Base-by-base conservation (phyloP, 306 rosid species). In the Sechiopsis laciniata region DNA sequence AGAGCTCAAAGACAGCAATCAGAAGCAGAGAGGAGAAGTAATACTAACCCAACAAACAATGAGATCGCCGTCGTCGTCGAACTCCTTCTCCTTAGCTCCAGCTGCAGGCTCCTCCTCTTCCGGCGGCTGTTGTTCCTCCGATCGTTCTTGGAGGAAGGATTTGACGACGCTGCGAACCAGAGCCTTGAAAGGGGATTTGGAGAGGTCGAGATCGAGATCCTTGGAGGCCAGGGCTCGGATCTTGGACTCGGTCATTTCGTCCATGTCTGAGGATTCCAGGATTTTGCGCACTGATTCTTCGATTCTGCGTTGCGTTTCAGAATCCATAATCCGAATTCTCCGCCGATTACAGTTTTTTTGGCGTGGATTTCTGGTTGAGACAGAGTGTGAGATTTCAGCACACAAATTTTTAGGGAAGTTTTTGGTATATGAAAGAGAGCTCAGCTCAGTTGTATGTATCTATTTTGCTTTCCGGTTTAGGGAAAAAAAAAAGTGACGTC, bases 21-120 rank as follows among this genome's bases (percentile, higher is more conserved):
- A 74, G 20, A 75, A 22, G 32, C 76, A 73, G 74, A 46, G 46
- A 16, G 56, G 71, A 51, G 13, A 6, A 19, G 2, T 8, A 42
- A 42, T 7, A 68, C 66, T 21, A 5, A 94, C 98, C 92, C 84
- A 83, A 85, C 99, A 91, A 61, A 94, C 85, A 20, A 94, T 83
- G 78, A 83, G 87, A 78, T 94, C 83, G 75, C 99, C 99, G 0
- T 81, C 85, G 16, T 87, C 95, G 15, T 94, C 94, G 77, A 78
- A 82, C 74, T 86, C 90, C 74, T 79, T 64, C 0, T 46, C 73
- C 57, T 46, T 67, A n/a, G 17, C 59, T 22, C 16, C 63, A 1
- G 64, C 67, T 22, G 62, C 62, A 4, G 67, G 37, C 37, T 6
- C 77, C 0, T 76, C 58, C 8, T 53, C 73, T 8, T 77, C 12